Evolutionary conservation across 305 asterid species (phyloP).

Genomic region (Fraxinus greggii): DNA sequence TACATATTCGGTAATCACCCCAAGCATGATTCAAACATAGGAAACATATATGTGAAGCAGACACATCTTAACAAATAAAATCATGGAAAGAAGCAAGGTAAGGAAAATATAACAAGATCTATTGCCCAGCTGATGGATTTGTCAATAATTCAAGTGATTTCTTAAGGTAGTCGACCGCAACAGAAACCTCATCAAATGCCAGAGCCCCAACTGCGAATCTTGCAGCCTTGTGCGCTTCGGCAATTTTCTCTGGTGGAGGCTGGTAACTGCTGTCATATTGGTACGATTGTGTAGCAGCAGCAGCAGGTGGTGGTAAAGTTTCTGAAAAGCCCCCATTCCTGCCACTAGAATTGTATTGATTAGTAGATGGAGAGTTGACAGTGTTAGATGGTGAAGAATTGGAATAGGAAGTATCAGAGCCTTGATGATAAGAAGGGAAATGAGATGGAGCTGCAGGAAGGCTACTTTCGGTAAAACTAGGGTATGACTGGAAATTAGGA

Average conservation of each 20-base stretch:
- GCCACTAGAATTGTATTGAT: slow-evolving; percentile 40
- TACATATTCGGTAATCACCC: neutral
- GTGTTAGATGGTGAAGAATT: slow-evolving; percentile 37
- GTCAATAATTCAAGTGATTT: slow-evolving; percentile 80
- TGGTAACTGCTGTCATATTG: slow-evolving; percentile 67
- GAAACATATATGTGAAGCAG: slow-evolving; percentile 9
- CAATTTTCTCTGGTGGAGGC: slow-evolving; percentile 77
- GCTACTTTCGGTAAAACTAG: slow-evolving; percentile 65
- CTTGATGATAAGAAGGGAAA: slow-evolving; percentile 62
- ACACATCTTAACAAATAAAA: slow-evolving; percentile 28
- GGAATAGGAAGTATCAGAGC: slow-evolving; percentile 54
- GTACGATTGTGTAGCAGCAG: slow-evolving; percentile 33
- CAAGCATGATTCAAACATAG: slow-evolving; percentile 13
- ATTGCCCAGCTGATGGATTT: slow-evolving; percentile 60
- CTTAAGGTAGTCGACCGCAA: slow-evolving; percentile 70
- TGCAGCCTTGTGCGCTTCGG: slow-evolving; percentile 92
- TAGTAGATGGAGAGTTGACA: slow-evolving; percentile 37
- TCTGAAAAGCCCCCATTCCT: slow-evolving; percentile 48
- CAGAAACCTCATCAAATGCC: slow-evolving; percentile 78
- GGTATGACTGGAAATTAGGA: slow-evolving; percentile 77
- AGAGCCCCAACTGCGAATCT: slow-evolving; percentile 92
- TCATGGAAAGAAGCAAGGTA: neutral
- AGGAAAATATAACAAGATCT: slow-evolving; percentile 21
- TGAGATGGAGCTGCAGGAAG: slow-evolving; percentile 70
- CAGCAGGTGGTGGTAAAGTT: slow-evolving; percentile 33